phyloP scores from a whole-genome alignment of 2,329 filamentous ascomycete species.

The Bimuria novae-zelandiae region DNA sequence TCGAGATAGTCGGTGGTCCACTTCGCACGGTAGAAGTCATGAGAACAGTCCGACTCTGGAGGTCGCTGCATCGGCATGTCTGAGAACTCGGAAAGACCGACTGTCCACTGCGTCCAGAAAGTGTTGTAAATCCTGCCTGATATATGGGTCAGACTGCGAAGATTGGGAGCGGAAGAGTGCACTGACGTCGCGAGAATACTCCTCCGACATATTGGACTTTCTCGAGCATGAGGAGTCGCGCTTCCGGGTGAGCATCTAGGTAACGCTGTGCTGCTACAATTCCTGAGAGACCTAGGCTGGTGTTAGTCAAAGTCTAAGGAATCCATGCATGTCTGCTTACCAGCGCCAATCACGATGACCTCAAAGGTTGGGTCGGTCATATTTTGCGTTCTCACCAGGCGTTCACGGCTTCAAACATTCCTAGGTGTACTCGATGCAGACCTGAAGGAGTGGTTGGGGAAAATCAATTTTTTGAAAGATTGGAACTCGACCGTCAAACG shows the following conservation, averaged over 20 bases:
- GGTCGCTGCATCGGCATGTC: conserved; percentile 21
- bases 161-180: too few species aligned
- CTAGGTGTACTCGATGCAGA: too few species aligned
- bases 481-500: too few species aligned
- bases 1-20: conserved; percentile 24
- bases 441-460: too few species aligned
- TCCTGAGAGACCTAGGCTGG: conserved; percentile 14
- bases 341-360: too few species aligned
- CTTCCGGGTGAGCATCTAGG: conserved; percentile 18
- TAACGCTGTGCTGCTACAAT: conserved; percentile 18
- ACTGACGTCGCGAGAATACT: conserved; percentile 17
- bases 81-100: conserved; percentile 23
- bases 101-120: conserved; percentile 23
- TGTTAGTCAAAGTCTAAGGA: too few species aligned
- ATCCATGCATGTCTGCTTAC: too few species aligned
- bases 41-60: conserved; percentile 17
- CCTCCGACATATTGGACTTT: conserved; percentile 17
- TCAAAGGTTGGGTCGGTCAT: too few species aligned
- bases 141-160: too few species aligned
- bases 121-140: conserved; percentile 11
- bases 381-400: too few species aligned
- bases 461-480: too few species aligned
- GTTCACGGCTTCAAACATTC: too few species aligned
- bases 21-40: conserved; percentile 18
- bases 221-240: conserved; percentile 17